Evolutionary conservation across 345 rosid genomes (phyloP), one percentile per base, ranked within the genome.

Genomic region (Aurinia saxatilis): DNA sequence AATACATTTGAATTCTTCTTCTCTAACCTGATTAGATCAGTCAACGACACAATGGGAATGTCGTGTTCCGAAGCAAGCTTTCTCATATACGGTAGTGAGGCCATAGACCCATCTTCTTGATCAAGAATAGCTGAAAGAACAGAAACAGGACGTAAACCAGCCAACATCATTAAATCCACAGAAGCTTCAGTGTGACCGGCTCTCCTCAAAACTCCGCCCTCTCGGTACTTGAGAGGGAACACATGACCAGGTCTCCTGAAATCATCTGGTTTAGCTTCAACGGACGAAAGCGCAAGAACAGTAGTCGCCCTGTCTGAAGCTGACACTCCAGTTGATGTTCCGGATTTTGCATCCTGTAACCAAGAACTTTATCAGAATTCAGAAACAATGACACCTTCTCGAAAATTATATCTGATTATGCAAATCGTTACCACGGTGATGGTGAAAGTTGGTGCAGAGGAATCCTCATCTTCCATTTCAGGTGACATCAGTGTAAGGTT

Each of bases 131-230:
- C 70, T 16, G 95, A 82, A 68, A 88, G 88, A 64, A 85, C 80
- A 52, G 95, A 86, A 33, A 91, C 78, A 0, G 91, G 91, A 47
- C 63, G 68, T 39, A 88, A 64, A 36, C 86, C 86, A 34, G 91
- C 81, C 9, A 82, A 72, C 59, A 75, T 62, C 55, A 84, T 77
- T 71, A 88, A 66, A 80, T 91, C 95, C 11, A 88, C 73, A 1
- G 96, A 91, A 60, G 98, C 96, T 77, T 91, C 95, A 0, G 98
- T 88, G 71, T 86, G 96, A 17, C 90, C 95, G 13, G 91, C 91
- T 73, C 98, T 82, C 53, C 96, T 75, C 23, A 86, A 60, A 50
- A 91, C 85, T 36, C 98, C 98, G n/a, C 96, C 98, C 1, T 82
- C 80, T 47, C 91, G 63, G 73, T 88, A 88, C 81, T 84, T 86